phyloP scores from a whole-genome alignment of 225 moss, liverwort and hornwort genomes.

The Rhytidiadelphus loreus region DNA sequence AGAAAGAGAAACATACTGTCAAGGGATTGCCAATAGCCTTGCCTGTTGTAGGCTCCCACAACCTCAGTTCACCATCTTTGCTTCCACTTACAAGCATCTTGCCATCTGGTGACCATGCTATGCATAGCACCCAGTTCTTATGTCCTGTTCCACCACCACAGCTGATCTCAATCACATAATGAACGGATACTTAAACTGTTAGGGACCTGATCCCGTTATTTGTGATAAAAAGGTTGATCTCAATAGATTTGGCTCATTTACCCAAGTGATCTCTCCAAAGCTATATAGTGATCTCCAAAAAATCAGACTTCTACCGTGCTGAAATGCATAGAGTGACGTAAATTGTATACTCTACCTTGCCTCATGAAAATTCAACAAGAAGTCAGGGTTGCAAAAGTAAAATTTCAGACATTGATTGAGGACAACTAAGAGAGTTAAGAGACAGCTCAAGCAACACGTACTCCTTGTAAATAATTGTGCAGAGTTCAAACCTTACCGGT shows the following conservation, averaged over 20 bases:
- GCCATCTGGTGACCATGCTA: slow-evolving; percentile 97
- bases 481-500: slow-evolving; percentile 16
- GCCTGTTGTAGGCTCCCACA: slow-evolving; percentile 90
- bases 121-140: slow-evolving; percentile 91
- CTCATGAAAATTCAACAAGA: neutral
- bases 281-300: neutral
- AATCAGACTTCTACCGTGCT: neutral
- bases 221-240: neutral
- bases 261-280: neutral
- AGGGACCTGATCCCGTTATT: neutral
- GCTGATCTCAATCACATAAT: neutral
- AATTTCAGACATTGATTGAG: neutral
- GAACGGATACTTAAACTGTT: neutral
- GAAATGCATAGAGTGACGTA: neutral
- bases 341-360: neutral
- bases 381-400: neutral
- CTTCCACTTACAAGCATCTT: slow-evolving; percentile 88
- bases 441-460: neutral
- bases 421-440: neutral
- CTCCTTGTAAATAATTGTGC: neutral
- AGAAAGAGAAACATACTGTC: slow-evolving; percentile 43
- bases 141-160: slow-evolving; percentile 48
- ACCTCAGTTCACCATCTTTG: slow-evolving; percentile 82
- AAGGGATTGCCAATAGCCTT: slow-evolving; percentile 68
- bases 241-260: neutral